Percentiles rank a stretch among this genome's conserved stretches.
Conservation (phyloP, 2,329 filamentous ascomycete genomes). For the Ophiosphaerella korrae region DNA sequence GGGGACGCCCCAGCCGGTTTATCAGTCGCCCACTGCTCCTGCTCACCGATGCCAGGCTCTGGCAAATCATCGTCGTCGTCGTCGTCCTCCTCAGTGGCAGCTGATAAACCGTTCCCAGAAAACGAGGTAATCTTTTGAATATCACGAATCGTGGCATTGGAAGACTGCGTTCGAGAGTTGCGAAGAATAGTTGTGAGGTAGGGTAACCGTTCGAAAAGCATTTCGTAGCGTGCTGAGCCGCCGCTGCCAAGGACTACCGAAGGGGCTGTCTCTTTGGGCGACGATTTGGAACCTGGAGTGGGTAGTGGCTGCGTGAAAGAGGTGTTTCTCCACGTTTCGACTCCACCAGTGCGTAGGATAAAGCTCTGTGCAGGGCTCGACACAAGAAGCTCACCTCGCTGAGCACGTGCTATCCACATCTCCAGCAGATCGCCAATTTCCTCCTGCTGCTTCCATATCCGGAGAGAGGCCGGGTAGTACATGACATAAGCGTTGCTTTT, state of each 20-base stretch:
- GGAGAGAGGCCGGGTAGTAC: conserved; percentile 87
- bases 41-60: conserved; percentile 27
- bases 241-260: conserved; percentile 62
- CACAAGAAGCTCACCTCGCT: conserved; percentile 45
- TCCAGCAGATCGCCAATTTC: conserved; percentile 78
- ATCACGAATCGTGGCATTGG: conserved; percentile 54
- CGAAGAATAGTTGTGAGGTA: conserved; percentile 74
- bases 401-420: conserved; percentile 66
- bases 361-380: conserved; percentile 30
- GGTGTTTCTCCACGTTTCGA: conserved; percentile 45
- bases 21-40: conserved; percentile 53
- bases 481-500: conserved; percentile 76
- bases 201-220: conserved; percentile 84
- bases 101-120: conserved; percentile 34
- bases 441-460: conserved; percentile 81
- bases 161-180: conserved; percentile 32
- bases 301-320: conserved; percentile 17
- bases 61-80: conserved; percentile 40
- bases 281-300: conserved; percentile 4
- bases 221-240: conserved; percentile 68
- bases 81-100: conserved; percentile 39
- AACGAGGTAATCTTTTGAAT: conserved; percentile 73
- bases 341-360: conserved; percentile 39
- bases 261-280: conserved; percentile 19
- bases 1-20: conserved; percentile 37